Evolutionary conservation across 306 rosid genomes (phyloP), one percentile per base, ranked within the genome.

Genomic region (Boehmeria nivea): DNA sequence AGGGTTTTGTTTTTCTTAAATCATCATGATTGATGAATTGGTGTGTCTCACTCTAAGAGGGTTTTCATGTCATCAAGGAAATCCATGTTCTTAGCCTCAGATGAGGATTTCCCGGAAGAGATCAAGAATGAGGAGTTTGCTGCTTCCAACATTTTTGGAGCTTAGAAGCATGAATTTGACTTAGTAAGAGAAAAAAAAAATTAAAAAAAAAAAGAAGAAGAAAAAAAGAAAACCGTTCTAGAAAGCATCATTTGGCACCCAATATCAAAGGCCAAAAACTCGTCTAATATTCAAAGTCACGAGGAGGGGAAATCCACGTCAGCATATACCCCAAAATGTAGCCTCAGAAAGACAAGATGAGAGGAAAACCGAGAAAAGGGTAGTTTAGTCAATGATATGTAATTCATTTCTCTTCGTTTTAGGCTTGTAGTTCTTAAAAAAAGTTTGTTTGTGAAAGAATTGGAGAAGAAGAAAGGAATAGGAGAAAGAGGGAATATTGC

Each of bases 281-380:
- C n/a, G n/a, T n/a, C n/a, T 69, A 70, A 59, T 64, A 74, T 70
- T 64, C 65, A 60, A 44, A 57, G 40, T 37, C 62, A 63, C 5
- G 50, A 60, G 51, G 28, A 57, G n/a, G n/a, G n/a, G n/a, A 60
- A 15, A 15, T 16, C 62, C 34, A 59, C 55, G 33, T 63, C 74
- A 63, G 58, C 60, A 7, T 6, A 42, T 4, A 6, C 7, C 59
- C 26, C 60, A 49, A 21, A 18, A n/a, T n/a, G n/a, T n/a, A n/a
- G n/a, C n/a, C n/a, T n/a, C n/a, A n/a, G n/a, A n/a, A n/a, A n/a
- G n/a, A n/a, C n/a, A n/a, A n/a, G n/a, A n/a, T n/a, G n/a, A 64
- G 67, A 70, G 75, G 80, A 75, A 78, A 78, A 75, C 57, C 68
- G 70, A 82, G 78, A 59, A 65, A 44, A 43, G 24, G 54, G 20